Evolutionary conservation across 306 rosid genomes (phyloP).

Genomic region (Dryas drummondii): DNA sequence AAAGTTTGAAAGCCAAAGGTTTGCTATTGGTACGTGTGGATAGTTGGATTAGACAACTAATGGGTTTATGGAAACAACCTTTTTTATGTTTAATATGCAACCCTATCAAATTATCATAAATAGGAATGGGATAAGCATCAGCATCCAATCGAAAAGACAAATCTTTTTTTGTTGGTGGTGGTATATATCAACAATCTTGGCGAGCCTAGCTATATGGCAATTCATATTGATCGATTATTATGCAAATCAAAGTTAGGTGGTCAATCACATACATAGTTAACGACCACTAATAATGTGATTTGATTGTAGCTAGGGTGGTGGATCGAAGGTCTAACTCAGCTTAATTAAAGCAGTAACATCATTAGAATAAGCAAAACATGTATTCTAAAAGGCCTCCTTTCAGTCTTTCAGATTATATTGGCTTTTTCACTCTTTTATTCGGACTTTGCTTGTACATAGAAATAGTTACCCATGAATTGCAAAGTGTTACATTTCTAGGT

Average conservation of each 20-base stretch:
- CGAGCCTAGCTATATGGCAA: conserved; percentile 26
- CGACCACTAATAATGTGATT: conserved; percentile 51
- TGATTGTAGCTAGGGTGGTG: conserved; percentile 22
- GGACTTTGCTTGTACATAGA: too few species aligned
- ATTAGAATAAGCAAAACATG: conserved; percentile 4
- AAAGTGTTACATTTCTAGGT: too few species aligned
- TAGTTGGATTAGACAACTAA: conserved; percentile 32
- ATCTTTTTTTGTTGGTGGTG: not conserved
- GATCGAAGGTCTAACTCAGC: conserved; percentile 40
- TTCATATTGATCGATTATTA: conserved; percentile 31
- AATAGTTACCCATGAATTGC: too few species aligned
- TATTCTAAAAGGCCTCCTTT: not conserved
- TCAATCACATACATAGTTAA: conserved; percentile 44
- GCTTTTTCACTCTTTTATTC: not conserved
- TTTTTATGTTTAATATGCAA: not conserved
- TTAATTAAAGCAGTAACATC: conserved; percentile 17
- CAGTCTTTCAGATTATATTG: not conserved
- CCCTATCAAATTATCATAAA: not conserved
- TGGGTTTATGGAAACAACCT: not conserved
- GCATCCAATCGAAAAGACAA: conserved; percentile 17
- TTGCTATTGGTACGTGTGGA: conserved; percentile 16
- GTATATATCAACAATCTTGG: not conserved
- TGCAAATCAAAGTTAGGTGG: conserved; percentile 48
- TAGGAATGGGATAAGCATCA: not conserved
- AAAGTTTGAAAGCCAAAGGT: not conserved